Percentiles rank a stretch among this genome's conserved stretches.
Conservation (phyloP, 83 land plant genomes). For the Larix sibirica region DNA sequence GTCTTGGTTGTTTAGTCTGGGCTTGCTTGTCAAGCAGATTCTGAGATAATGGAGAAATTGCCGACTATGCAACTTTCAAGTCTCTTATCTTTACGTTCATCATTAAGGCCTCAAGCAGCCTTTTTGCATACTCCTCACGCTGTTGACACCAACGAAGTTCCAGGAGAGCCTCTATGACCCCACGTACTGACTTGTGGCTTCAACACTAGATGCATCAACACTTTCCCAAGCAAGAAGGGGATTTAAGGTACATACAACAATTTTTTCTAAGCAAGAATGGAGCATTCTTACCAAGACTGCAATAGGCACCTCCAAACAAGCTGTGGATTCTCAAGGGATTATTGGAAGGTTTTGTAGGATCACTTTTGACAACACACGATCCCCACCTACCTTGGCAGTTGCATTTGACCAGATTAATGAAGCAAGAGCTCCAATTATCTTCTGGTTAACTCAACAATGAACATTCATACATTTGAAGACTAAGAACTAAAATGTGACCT, state of each 20-base stretch:
- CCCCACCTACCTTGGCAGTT: conserved; percentile 94
- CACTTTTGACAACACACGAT: conserved; percentile 80
- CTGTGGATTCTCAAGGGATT: conserved; percentile 87
- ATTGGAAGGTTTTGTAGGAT: conserved; percentile 29
- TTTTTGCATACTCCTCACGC: conserved; percentile 92
- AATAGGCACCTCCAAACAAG: conserved; percentile 82
- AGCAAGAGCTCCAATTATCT: conserved; percentile 86
- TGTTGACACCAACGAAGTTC: conserved; percentile 90
- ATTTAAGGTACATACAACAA: conserved; percentile 79
- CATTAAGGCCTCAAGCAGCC: conserved; percentile 81
- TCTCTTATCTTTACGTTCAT: conserved; percentile 95
- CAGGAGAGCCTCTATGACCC: conserved; percentile 91
- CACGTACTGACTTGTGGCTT: conserved; percentile 91
- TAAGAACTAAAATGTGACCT: too few relatives aligned
- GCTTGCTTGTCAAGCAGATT: conserved; percentile 94
- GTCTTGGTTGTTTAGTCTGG: conserved; percentile 80
- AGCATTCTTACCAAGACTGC: conserved; percentile 89
- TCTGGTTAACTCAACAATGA: conserved; percentile 27
- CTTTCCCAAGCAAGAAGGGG: conserved; percentile 88
- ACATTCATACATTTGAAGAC: too few relatives aligned
- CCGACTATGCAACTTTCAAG: conserved; percentile 78
- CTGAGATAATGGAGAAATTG: conserved; percentile 85
- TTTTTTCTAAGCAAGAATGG: conserved; percentile 76
- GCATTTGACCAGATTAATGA: conserved; percentile 90
- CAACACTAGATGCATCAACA: conserved; percentile 95